Percentiles rank a stretch among this genome's conserved stretches.
These are phyloP conservation scores for Urochloa ruziziensis DNA, from an alignment of 176 grass and related monocot genomes.

Conservation along the genomic window DNA sequence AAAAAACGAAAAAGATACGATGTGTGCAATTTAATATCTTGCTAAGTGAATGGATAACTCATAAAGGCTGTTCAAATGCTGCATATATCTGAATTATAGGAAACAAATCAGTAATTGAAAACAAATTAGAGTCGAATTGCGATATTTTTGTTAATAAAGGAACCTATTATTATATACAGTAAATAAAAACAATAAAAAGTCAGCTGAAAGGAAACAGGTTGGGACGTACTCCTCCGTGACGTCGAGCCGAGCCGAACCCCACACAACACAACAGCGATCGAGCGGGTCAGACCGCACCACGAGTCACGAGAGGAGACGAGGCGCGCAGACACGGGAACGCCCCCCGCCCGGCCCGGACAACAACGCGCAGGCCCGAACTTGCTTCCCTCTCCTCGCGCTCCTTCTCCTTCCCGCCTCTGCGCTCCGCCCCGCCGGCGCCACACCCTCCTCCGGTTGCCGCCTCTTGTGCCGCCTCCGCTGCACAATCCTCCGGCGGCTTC, in stretches of 20 bases:
- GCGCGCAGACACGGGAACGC: neutral
- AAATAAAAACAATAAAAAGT: too few relatives aligned
- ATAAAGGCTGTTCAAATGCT: too few relatives aligned
- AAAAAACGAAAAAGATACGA: too few relatives aligned
- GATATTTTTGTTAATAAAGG: too few relatives aligned
- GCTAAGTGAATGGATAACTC: too few relatives aligned
- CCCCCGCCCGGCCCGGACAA: neutral
- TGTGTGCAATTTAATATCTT: too few relatives aligned
- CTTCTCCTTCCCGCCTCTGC: slow-evolving; percentile 39
- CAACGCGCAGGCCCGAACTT: neutral
- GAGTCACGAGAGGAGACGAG: neutral
- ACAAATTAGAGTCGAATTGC: too few relatives aligned
- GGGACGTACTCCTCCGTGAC: neutral
- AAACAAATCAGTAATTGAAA: too few relatives aligned
- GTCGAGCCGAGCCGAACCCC: neutral
- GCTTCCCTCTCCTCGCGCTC: slow-evolving; percentile 11
- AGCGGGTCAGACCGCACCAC: neutral
- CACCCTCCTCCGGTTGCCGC: neutral
- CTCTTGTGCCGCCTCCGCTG: neutral
- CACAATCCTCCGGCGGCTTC: neutral
- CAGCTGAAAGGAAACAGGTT: neutral
- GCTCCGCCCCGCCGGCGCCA: slow-evolving; percentile 15
- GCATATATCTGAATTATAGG: too few relatives aligned
- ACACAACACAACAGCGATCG: neutral
- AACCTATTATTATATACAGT: too few relatives aligned